phyloP scores from a whole-genome alignment of 805 yeast genomes.

The Wickerhamomyces canadensis region DNA sequence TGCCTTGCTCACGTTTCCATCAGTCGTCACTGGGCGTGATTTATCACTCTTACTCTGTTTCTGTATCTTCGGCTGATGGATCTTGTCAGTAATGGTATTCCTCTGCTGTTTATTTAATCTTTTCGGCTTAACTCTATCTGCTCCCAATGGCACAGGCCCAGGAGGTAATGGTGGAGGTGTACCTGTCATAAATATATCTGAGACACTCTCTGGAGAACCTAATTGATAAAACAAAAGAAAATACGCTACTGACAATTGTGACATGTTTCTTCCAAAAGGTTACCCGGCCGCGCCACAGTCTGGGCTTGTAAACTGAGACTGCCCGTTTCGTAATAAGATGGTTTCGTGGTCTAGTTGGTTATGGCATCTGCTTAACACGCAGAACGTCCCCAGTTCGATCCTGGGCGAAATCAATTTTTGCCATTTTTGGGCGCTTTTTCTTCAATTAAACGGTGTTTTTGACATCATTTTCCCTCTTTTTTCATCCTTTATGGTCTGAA shows the following conservation, averaged over 20 bases:
- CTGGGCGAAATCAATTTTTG: constrained; percentile 92
- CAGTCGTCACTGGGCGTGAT: background rate
- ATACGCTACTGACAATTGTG: too few species aligned
- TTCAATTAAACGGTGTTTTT: too few species aligned
- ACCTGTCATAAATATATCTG: too few species aligned
- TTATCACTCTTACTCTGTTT: background rate
- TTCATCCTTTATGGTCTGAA: too few species aligned
- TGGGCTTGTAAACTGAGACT: too few species aligned
- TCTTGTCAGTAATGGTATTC: background rate
- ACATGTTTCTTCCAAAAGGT: too few species aligned
- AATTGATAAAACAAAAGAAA: too few species aligned
- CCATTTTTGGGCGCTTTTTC: too few species aligned
- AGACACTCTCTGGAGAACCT: too few species aligned
- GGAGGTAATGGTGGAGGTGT: background rate
- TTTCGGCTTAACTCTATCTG: background rate
- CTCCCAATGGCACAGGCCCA: background rate
- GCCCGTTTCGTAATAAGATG: constrained; percentile 26
- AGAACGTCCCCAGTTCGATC: constrained; percentile 99
- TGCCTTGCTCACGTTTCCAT: too few species aligned
- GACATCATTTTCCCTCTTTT: too few species aligned
- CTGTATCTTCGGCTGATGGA: background rate
- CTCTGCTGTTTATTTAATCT: background rate
- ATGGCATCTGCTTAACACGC: constrained; percentile 99
- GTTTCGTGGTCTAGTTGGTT: constrained; percentile 99
- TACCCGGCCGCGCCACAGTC: too few species aligned